A percentile compares a stretch with the other conserved stretches of the same genome.
These are phyloP conservation scores for Candida silvatica DNA, from an alignment of 805 yeast genomes.

Conservation along the genomic window DNA sequence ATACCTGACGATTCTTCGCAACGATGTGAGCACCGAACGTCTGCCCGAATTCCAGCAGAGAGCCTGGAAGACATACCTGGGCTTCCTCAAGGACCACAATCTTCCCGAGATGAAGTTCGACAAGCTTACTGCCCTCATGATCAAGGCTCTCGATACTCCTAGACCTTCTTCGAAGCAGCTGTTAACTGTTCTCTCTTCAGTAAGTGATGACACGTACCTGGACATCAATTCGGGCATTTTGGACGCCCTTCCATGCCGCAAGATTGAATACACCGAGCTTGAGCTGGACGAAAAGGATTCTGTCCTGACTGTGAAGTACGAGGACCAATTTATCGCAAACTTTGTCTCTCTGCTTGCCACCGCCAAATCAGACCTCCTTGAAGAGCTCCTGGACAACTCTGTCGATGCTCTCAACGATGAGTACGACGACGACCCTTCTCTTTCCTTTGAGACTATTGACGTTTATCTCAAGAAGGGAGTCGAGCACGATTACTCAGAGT, in stretches of 20 bases:
- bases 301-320: slow-evolving; percentile 7
- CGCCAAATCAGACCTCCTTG: slow-evolving; percentile 12
- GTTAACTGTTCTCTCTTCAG: slow-evolving; percentile 5
- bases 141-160: slow-evolving; percentile 12
- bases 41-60: slow-evolving; percentile 11
- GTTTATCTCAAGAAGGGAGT: slow-evolving; percentile 18
- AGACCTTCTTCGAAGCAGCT: slow-evolving; percentile 8
- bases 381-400: slow-evolving; percentile 15
- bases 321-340: slow-evolving; percentile 15
- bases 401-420: slow-evolving; percentile 20
- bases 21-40: slow-evolving; percentile 17
- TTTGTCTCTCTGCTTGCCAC: slow-evolving; percentile 12
- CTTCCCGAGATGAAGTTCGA: slow-evolving; percentile 5
- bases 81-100: slow-evolving; percentile 1
- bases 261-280: slow-evolving; percentile 10
- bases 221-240: slow-evolving; percentile 16
- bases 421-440: slow-evolving; percentile 12
- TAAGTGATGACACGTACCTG: slow-evolving; percentile 11
- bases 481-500: slow-evolving; percentile 20
- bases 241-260: slow-evolving; percentile 16
- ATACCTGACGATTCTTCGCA: slow-evolving; percentile 10
- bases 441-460: slow-evolving; percentile 22
- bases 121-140: slow-evolving; percentile 7
- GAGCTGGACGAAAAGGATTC: too few relatives aligned
- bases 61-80: slow-evolving; percentile 21